phyloP scores from a whole-genome alignment of 1,284 basidiomycete species.

The Ceratobasidium sp. region DNA sequence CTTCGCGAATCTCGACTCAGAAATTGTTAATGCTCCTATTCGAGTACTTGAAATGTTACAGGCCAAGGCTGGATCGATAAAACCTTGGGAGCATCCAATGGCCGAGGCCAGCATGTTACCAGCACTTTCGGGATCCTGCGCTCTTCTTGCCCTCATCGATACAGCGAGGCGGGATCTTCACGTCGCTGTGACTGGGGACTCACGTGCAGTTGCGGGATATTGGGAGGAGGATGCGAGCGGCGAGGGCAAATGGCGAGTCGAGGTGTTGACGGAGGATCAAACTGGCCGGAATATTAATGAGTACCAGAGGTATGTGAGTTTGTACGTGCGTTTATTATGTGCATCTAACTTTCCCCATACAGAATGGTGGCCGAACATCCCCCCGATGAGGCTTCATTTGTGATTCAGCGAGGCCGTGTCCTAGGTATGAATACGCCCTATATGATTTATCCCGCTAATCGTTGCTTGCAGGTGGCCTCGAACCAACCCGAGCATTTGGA shows the following conservation, averaged over 20 bases:
- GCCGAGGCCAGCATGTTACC: conserved; percentile 78
- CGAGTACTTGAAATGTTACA: conserved; percentile 67
- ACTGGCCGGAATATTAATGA: conserved; percentile 93
- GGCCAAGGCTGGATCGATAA: conserved; percentile 51
- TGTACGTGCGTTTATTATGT: background rate
- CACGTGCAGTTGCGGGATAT: conserved; percentile 93
- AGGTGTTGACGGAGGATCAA: conserved; percentile 94
- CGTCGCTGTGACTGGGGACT: conserved; percentile 93
- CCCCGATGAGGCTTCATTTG: conserved; percentile 77
- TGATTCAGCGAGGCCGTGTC: conserved; percentile 87
- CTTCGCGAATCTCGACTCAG: conserved; percentile 80
- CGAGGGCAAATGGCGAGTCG: conserved; percentile 81
- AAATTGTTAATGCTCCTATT: conserved; percentile 81
- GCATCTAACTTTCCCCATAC: conserved; percentile 23
- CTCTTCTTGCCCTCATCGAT: conserved; percentile 86
- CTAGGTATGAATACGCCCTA: conserved; percentile 16
- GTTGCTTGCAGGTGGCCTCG: conserved; percentile 78
- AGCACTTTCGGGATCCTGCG: conserved; percentile 86
- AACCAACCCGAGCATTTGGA: conserved; percentile 94
- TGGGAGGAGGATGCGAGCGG: conserved; percentile 77
- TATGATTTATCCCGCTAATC: background rate
- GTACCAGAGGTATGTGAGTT: conserved; percentile 65
- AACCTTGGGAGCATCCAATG: conserved; percentile 65
- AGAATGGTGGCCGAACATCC: conserved; percentile 94
- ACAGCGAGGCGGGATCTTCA: conserved; percentile 83